Percentiles rank a stretch among this genome's conserved stretches.
These are phyloP conservation scores for Lentinula boryana DNA, from an alignment of 768 basidiomycete species.

Conservation along the genomic window DNA sequence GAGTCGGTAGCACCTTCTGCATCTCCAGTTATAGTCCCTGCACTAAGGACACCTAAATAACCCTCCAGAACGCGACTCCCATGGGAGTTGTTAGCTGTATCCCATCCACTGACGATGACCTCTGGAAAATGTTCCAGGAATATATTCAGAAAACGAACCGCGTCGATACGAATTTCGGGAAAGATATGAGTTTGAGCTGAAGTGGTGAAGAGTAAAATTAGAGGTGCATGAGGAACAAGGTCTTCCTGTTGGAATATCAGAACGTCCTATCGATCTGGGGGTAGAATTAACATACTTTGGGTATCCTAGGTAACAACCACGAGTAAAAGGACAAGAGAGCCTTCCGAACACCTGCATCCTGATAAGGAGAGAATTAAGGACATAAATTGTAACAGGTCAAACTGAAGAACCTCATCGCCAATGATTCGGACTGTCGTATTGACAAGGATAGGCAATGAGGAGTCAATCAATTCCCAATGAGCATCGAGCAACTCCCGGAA, in stretches of 20 bases:
- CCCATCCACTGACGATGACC: slow-evolving; percentile 65
- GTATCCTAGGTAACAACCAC: slow-evolving; percentile 67
- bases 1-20: slow-evolving; percentile 37
- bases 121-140: slow-evolving; percentile 67
- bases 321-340: slow-evolving; percentile 57
- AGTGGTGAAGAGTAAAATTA: slow-evolving; percentile 78
- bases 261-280: not conserved
- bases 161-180: slow-evolving; percentile 90
- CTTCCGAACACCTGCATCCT: slow-evolving; percentile 83
- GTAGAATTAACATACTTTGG: slow-evolving; percentile 35
- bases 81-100: slow-evolving; percentile 40
- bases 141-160: slow-evolving; percentile 72
- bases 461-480: slow-evolving; percentile 48
- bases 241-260: slow-evolving; percentile 43
- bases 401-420: slow-evolving; percentile 63
- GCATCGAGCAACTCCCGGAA: slow-evolving; percentile 65
- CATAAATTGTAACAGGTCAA: not conserved
- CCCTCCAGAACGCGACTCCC: slow-evolving; percentile 69
- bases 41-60: slow-evolving; percentile 73
- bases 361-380: slow-evolving; percentile 6
- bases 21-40: slow-evolving; percentile 56
- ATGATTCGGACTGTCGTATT: slow-evolving; percentile 65
- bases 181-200: slow-evolving; percentile 95
- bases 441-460: slow-evolving; percentile 49
- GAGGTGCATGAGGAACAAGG: slow-evolving; percentile 66